Evolutionary conservation across 2,329 filamentous ascomycete genomes (phyloP).

Genomic region (Ilyonectria mors-panacis): DNA sequence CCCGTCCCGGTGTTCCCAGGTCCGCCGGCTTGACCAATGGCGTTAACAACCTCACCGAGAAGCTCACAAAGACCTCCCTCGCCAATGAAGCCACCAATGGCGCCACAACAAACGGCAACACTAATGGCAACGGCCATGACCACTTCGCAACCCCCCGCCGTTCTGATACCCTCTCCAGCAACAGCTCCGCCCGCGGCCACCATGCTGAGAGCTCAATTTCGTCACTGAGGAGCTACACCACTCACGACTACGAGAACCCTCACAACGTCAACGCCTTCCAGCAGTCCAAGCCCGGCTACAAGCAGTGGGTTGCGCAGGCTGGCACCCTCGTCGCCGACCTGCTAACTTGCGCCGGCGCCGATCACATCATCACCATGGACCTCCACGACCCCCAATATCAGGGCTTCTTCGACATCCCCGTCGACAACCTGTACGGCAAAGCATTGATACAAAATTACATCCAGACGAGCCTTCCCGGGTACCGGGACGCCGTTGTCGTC

Average conservation of each 20-base stretch:
- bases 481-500: conserved; percentile 90
- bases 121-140: conserved; percentile 40
- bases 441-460: conserved; percentile 80
- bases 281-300: conserved; percentile 88
- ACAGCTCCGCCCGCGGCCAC: conserved; percentile 54
- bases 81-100: conserved; percentile 57
- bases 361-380: conserved; percentile 99
- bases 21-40: conserved; percentile 77
- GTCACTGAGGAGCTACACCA: conserved; percentile 68
- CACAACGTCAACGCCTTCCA: conserved; percentile 72
- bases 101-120: conserved; percentile 28
- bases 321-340: conserved; percentile 95
- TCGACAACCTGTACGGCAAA: conserved; percentile 95
- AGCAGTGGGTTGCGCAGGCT: conserved; percentile 98
- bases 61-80: conserved; percentile 78
- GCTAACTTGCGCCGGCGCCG: conserved; percentile 93
- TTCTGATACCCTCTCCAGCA: conserved; percentile 55
- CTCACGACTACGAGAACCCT: conserved; percentile 76
- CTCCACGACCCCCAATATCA: conserved; percentile 97
- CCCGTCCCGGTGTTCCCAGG: conserved; percentile 78
- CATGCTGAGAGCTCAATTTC: conserved; percentile 57
- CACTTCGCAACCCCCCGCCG: conserved; percentile 53
- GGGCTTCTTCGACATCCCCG: conserved; percentile 98
- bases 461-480: conserved; percentile 86
- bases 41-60: conserved; percentile 78